Base-by-base conservation (phyloP, 768 basidiomycete genomes). In the Sporobolomyces pararoseus region DNA sequence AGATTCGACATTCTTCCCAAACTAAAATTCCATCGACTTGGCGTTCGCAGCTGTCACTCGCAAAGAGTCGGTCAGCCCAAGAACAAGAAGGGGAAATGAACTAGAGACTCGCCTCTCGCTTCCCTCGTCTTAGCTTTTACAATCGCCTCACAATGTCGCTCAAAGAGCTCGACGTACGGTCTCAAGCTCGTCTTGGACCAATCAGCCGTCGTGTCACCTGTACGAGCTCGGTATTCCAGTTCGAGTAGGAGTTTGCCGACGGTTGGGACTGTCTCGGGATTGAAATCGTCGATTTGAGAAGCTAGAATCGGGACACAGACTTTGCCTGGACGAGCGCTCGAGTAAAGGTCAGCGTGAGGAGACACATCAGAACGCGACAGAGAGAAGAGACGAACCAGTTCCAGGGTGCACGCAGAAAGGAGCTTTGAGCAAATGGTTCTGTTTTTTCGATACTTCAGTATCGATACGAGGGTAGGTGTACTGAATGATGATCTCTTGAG, bases 381-480 rank as follows among this genome's bases (percentile, higher is more conserved):
- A 5, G 25, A 31, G 23, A 7, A 9, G 13, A 1, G 9, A 73
- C 80, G 71, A 23, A 81, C 81, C 81, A 3, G 96, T 99, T 72
- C 90, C 90, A 0, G 96, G 96, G 79, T 99, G 96, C 0, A 98
- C 83, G 78, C 94, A 96, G 80, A 99, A 99, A 0, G 96, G 96
- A 27, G 91, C 89, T 80, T 99, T 99, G 63, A 99, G 85, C 81
- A 99, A 84, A 82, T 99, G 96, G 81, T 99, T 98, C 58, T 93
- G 85, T 77, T 94, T 91, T 77, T 98, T 95, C 4, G 93, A 94
- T 34, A 99, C 96, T 79, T 99, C 96, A 19, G 90, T 89, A 79
- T 99, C 96, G 63, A 99, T 85, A 17, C 96, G 87, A 1, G 95
- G 95, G 80, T 98, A 99, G 0, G 90, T 95, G 79, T 96, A 97